These are phyloP conservation scores for Guadua angustifolia DNA, from an alignment of 176 grass and related monocot species.

Conservation along the genomic window DNA sequence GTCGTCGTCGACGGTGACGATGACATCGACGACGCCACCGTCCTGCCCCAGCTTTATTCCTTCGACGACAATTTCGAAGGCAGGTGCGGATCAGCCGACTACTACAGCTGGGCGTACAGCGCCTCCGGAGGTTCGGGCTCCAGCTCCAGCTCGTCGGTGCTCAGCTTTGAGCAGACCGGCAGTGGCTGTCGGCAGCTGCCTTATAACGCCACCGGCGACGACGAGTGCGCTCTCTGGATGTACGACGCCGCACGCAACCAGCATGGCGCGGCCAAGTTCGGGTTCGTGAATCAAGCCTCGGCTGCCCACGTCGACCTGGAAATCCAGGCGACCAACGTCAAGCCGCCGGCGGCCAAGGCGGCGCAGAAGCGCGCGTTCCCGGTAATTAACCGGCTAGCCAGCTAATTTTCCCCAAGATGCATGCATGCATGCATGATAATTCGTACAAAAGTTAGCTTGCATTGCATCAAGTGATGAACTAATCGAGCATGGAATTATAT, in stretches of 20 bases:
- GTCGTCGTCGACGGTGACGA: constrained; percentile 37
- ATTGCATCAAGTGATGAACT: background rate
- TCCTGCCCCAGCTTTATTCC: constrained; percentile 30
- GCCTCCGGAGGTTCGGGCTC: constrained; percentile 24
- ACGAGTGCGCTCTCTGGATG: constrained; percentile 74
- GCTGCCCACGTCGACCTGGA: constrained; percentile 2
- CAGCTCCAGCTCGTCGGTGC: constrained; percentile 79
- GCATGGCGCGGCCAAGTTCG: constrained; percentile 41
- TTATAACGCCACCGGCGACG: constrained; percentile 34
- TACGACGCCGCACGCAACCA: constrained; percentile 46
- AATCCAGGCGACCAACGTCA: constrained; percentile 51
- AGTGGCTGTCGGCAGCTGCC: constrained; percentile 24
- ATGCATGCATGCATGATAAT: background rate
- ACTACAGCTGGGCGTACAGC: constrained; percentile 43
- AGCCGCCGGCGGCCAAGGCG: constrained; percentile 36
- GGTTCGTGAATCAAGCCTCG: constrained; percentile 48
- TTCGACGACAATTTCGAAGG: constrained; percentile 52
- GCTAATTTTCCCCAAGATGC: too few species aligned
- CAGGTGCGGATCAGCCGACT: constrained; percentile 20
- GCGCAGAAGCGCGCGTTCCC: constrained; percentile 52
- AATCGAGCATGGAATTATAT: background rate
- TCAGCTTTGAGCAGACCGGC: constrained; percentile 73
- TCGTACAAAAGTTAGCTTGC: background rate
- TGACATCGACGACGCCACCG: background rate
- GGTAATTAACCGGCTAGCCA: constrained; percentile 7